phyloP scores from a whole-genome alignment of 176 grass and related monocot species.

The Rhynchospora breviuscula region DNA sequence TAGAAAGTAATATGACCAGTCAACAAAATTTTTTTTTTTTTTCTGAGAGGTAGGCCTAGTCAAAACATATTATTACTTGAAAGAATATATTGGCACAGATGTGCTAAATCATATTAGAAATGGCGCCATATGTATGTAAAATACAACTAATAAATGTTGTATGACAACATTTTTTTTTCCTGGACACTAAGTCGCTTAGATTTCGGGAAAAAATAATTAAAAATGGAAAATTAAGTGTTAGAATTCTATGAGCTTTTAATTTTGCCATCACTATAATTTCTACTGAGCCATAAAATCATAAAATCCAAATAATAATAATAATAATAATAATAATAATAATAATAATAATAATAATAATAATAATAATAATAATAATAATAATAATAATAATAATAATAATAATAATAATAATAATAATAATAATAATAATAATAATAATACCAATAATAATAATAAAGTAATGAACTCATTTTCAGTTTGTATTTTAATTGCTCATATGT shows the following conservation, averaged over 20 bases:
- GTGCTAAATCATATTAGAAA: neutral
- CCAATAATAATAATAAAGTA: no score
- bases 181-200: neutral
- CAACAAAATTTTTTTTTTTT: neutral
- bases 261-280: no score
- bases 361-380: no score
- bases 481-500: neutral
- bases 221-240: neutral
- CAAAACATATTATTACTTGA: constrained; percentile 15
- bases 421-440: no score
- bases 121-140: neutral
- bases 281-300: no score
- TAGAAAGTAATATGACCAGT: constrained; percentile 6
- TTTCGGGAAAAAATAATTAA: neutral
- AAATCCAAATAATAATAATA: no score
- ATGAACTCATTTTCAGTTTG: no score
- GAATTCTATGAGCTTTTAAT: no score
- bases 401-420: no score
- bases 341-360: no score
- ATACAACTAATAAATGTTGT: neutral
- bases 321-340: no score
- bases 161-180: neutral
- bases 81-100: neutral
- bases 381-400: no score
- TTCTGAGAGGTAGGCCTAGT: neutral